Base-by-base conservation (phyloP, 495 filamentous ascomycete species). In the Hyaloscypha bicolor region DNA sequence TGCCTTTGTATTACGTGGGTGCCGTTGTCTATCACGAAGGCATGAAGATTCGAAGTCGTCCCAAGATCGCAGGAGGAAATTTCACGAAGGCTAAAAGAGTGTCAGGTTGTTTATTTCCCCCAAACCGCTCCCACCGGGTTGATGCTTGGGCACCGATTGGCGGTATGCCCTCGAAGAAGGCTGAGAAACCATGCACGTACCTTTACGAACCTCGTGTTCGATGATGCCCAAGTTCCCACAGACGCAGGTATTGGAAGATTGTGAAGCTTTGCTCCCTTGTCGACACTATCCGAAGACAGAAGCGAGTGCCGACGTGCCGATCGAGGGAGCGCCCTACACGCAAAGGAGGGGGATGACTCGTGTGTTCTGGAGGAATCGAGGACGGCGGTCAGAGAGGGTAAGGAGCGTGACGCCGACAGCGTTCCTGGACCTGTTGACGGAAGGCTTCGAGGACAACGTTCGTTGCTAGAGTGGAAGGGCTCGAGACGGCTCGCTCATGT, bases 1-100 rank as follows among this genome's bases (percentile, higher is more conserved):
- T 58, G 59, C 63, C 21, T 16, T 48, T 35, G 22, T 42, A n/a
- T 32, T 21, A 31, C 4, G 51, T 63, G 31, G 42, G 12, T 52
- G 22, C 45, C 60, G 60, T 32, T 37, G 60, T 51, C 31, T 61
- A 62, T 52, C 55, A 64, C 22, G 64, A 64, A 60, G 64, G 56
- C 69, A 71, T 71, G 60, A 53, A 63, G 63, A n/a, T 61, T 64
- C 52, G 60, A 65, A 8, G 39, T 32, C 29, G 48, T 12, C 16
- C 22, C 14, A 19, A 53, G 1, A 16, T 51, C 30, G 42, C 52
- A 52, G 22, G 29, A 63, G 22, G 19, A 45, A 65, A 21, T 19
- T 61, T 37, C 32, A 61, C 30, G 0, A 30, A 29, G 14, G 35
- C 39, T 61, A 61, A 42, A 61, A 42, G 39, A 48, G 25, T 29